Evolutionary conservation across 768 basidiomycete species (phyloP), one percentile per base, ranked within the genome.

Genomic region (Gymnopilus dilepis): DNA sequence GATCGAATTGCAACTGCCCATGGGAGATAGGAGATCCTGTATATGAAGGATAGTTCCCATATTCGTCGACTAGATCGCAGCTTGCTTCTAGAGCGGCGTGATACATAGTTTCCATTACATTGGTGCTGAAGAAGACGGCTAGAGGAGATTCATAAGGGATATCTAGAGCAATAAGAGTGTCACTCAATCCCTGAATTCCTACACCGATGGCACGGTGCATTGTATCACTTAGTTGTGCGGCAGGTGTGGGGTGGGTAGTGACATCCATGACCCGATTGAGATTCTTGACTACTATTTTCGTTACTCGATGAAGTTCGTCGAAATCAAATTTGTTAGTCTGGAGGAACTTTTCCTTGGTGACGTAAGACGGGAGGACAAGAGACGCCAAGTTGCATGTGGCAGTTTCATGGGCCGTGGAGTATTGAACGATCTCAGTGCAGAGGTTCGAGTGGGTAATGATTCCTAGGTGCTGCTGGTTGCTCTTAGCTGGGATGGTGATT

Each of bases 101-200:
- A 74, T 99, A 99, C 73, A 99, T 98, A 15, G 97, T 99, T 82
- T 99, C 97, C 74, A 97, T 98, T 75, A 99, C 98, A 77, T 97
- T 87, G 64, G 89, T 82, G 80, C 99, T 99, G 67, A 99, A 87
- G 66, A 88, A 78, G 70, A 90, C 88, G 13, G 97, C 97, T 42
- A 86, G 88, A n/a, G 81, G 83, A 1, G 93, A 94, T 68, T 99
- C 97, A 76, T 99, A 99, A 0, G 97, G 93, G 86, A 98, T 87
- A 62, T 90, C 92, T 8, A 99, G 85, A 26, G 91, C 91, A 95
- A 98, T 97, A 82, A 99, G 99, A 2, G 96, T 84, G 70, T 99
- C 97, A 15, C 97, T 97, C 40, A 99, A 89, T 74, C 97, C 97
- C 73, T 99, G 94, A 57, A 99, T 95, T 73, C 97, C 97, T 67